Evolutionary conservation across 768 basidiomycete species (phyloP).

Genomic region (Collybiopsis luxurians): DNA sequence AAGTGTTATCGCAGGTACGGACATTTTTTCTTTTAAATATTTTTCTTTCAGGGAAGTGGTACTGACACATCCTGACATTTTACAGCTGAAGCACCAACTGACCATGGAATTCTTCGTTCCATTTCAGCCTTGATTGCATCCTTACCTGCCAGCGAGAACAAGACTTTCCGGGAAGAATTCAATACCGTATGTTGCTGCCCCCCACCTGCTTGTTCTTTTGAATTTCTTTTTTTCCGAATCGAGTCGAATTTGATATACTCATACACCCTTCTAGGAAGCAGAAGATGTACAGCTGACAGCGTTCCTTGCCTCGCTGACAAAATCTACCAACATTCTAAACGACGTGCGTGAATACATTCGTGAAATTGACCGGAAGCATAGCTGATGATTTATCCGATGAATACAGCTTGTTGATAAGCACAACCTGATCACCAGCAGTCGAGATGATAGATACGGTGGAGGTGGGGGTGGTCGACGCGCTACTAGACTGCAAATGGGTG

Average conservation of each 20-base stretch:
- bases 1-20: conserved; percentile 66
- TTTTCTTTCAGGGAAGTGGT: too few relatives aligned
- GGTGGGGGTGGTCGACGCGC: conserved; percentile 45
- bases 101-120: conserved; percentile 80
- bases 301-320: conserved; percentile 84
- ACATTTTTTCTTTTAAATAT: neutral
- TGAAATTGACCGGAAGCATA: too few relatives aligned
- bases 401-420: conserved; percentile 80
- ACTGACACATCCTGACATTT: neutral
- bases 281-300: conserved; percentile 93
- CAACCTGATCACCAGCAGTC: conserved; percentile 52
- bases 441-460: conserved; percentile 50
- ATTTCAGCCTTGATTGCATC: conserved; percentile 85
- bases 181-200: conserved; percentile 80
- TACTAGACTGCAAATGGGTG: conserved; percentile 20
- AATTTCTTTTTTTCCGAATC: neutral
- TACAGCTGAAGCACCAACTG: conserved; percentile 68
- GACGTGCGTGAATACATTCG: conserved; percentile 72
- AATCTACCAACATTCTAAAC: conserved; percentile 83
- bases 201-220: conserved; percentile 10
- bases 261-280: conserved; percentile 68
- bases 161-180: conserved; percentile 84
- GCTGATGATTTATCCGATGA: neutral
- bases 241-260: neutral
- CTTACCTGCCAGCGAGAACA: conserved; percentile 82